Evolutionary conservation across 1,284 basidiomycete species (phyloP).

Genomic region (Cutaneotrichosporon sp.): DNA sequence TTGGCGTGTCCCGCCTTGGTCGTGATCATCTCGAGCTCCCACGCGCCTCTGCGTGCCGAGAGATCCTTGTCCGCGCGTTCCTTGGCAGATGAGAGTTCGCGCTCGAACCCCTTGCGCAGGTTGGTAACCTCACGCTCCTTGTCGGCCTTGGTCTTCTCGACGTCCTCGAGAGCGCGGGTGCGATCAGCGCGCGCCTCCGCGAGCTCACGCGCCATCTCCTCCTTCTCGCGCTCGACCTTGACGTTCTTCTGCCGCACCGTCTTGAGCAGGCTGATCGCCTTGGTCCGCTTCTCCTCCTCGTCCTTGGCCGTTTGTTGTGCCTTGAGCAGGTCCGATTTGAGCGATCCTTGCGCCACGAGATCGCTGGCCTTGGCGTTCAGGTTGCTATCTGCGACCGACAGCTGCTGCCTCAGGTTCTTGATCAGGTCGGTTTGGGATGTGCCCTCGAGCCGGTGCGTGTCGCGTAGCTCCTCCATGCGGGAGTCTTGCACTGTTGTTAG

Average conservation of each 20-base stretch:
- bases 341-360: slow-evolving; percentile 59
- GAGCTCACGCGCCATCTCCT: slow-evolving; percentile 62
- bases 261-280: slow-evolving; percentile 84
- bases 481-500: slow-evolving; percentile 69
- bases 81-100: slow-evolving; percentile 63
- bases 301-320: slow-evolving; percentile 69
- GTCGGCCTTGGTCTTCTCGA: slow-evolving; percentile 58
- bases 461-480: slow-evolving; percentile 75
- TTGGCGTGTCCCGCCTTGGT: slow-evolving; percentile 68
- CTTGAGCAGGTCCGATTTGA: slow-evolving; percentile 64
- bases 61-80: slow-evolving; percentile 72
- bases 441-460: slow-evolving; percentile 74
- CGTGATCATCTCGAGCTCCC: slow-evolving; percentile 71
- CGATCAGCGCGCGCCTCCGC: slow-evolving; percentile 67
- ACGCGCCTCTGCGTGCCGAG: slow-evolving; percentile 64
- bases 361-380: slow-evolving; percentile 53
- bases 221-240: slow-evolving; percentile 86
- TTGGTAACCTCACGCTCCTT: slow-evolving; percentile 68
- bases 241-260: slow-evolving; percentile 88
- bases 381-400: slow-evolving; percentile 68
- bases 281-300: slow-evolving; percentile 93
- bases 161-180: slow-evolving; percentile 52
- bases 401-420: slow-evolving; percentile 65
- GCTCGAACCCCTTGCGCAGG: slow-evolving; percentile 71
- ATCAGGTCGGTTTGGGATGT: slow-evolving; percentile 72